Conservation (phyloP, 2,329 filamentous ascomycete genomes). For the Claviceps fusiformis region DNA sequence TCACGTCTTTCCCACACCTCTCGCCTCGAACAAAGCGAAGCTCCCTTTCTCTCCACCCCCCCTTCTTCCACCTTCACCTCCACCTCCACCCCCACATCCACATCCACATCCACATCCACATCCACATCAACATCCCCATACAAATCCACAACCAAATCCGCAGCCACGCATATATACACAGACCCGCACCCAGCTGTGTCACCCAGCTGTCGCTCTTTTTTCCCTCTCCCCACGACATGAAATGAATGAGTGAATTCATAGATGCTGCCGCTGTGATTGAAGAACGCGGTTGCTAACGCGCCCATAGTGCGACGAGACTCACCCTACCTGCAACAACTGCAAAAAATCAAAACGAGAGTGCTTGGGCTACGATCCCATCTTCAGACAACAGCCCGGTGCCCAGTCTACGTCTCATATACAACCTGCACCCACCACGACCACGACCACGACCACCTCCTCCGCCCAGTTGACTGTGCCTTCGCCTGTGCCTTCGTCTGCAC, state of each 20-base stretch:
- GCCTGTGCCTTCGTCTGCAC: constrained; percentile 14
- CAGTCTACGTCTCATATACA: constrained; percentile 51
- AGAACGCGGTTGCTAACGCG: constrained; percentile 2
- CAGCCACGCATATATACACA: neutral
- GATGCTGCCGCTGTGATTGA: constrained; percentile 1
- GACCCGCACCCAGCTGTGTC: neutral
- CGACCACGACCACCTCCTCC: too few species aligned
- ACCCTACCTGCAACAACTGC: constrained; percentile 84
- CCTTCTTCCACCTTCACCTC: neutral
- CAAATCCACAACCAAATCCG: neutral
- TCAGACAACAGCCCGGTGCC: constrained; percentile 60
- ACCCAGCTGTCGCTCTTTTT: too few species aligned
- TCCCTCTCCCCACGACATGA: too few species aligned
- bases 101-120: too few species aligned
- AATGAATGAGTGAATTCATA: neutral
- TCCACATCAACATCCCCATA: neutral
- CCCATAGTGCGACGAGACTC: constrained; percentile 83
- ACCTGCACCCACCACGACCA: constrained; percentile 15
- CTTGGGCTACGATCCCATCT: constrained; percentile 75
- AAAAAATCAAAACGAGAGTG: constrained; percentile 82
- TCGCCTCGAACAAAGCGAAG: neutral
- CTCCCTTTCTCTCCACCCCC: neutral
- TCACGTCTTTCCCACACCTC: too few species aligned
- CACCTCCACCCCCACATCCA: neutral
- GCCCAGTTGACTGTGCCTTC: constrained; percentile 23